Conservation (phyloP, 176 grass and related monocot genomes). For the Cocos nucifera region DNA sequence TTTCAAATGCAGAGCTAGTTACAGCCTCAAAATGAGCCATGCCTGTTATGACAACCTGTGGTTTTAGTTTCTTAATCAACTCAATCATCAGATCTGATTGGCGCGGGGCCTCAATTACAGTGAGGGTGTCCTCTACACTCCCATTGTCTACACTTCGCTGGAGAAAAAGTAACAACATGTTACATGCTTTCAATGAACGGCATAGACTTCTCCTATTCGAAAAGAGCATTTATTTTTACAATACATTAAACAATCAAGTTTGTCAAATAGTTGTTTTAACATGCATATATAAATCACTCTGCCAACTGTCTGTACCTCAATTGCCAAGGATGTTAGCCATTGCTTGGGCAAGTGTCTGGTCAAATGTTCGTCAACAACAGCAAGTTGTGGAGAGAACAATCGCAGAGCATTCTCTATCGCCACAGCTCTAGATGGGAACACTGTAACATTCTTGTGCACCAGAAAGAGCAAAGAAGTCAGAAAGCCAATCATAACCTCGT, state of each 20-base stretch:
- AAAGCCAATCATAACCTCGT: neutral
- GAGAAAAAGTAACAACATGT: constrained; percentile 12
- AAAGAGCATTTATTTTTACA: too few relatives aligned
- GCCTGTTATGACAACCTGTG: constrained; percentile 88
- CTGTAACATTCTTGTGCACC: constrained; percentile 69
- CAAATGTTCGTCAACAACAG: constrained; percentile 96
- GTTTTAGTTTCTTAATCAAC: constrained; percentile 75
- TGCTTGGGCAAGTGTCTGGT: constrained; percentile 89
- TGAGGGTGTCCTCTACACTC: constrained; percentile 37
- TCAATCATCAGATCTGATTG: constrained; percentile 93
- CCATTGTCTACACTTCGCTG: constrained; percentile 39
- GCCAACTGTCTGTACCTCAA: constrained; percentile 40
- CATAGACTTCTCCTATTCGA: too few relatives aligned
- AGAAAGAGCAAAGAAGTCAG: constrained; percentile 28
- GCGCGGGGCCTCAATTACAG: constrained; percentile 85
- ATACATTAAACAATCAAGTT: too few relatives aligned
- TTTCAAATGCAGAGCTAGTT: constrained; percentile 91
- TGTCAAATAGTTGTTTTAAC: too few relatives aligned
- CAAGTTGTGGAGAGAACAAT: constrained; percentile 78
- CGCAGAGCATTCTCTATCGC: constrained; percentile 90
- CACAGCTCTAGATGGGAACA: constrained; percentile 82
- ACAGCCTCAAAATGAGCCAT: constrained; percentile 89
- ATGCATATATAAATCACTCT: too few relatives aligned
- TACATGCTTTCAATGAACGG: too few relatives aligned
- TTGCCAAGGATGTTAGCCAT: constrained; percentile 76